Evolutionary conservation across 495 filamentous ascomycete genomes (phyloP), one percentile per base, ranked within the genome.

Genomic region (Oidiodendron maius): DNA sequence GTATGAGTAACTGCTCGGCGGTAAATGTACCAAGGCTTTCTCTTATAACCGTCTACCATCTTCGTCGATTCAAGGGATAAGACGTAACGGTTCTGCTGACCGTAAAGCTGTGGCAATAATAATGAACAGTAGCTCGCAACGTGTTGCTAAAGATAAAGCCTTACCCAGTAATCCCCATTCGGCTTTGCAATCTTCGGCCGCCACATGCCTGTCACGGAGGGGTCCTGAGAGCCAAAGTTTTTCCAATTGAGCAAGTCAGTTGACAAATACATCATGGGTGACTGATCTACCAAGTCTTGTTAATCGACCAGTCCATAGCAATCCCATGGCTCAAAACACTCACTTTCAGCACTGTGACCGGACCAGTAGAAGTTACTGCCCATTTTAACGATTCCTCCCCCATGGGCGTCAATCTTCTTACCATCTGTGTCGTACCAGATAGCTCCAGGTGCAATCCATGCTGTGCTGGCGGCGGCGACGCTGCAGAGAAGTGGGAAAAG

Each of bases 331-430:
- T 11, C 18, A 40, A 35, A 15, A 40, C 16, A 53, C 59, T 32
- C 59, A 71, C 68, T 58, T 26, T 64, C 60, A 18, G 62, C 64
- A 15, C 56, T 60, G 4, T 71, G 65, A 10, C 70, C 70, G 26
- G 71, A 37, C 69, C 70, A 73, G 64, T 83, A 83, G 66, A 77
- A 86, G 0, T 66, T 72, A 50, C 73, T 70, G 1, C 72, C 75
- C 40, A 76, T 18, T 32, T 46, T 18, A 13, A 48, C 36, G 13
- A 46, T 48, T 3, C 36, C 44, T 1, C 68, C 71, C 30, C 72
- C 72, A 49, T 76, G 72, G 9, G 82, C 82, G 63, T 86, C 76
- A 9, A 86, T 66, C 11, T 75, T 20, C 66, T 69, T 71, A 66
- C 28, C 56, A 18, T 13, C 26, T 22, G 30, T 54, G 12, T 16